These are phyloP conservation scores for Amesomyces nigricolor DNA, from an alignment of 2,329 filamentous ascomycete species.

Conservation along the genomic window DNA sequence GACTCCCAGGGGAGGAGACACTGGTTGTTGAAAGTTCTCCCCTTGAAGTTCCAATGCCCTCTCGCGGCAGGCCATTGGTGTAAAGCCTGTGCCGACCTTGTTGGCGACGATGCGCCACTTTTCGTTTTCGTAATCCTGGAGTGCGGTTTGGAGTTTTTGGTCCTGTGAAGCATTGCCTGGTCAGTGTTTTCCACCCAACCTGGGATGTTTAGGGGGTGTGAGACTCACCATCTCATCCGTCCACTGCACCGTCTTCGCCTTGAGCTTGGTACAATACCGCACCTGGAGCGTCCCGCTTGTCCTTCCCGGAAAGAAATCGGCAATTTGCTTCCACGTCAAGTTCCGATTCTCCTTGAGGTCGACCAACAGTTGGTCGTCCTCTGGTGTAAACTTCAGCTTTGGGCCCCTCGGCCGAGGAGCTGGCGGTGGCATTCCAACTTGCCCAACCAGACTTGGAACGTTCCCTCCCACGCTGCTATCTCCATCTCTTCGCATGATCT, in stretches of 20 bases:
- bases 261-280: slow-evolving; percentile 89
- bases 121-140: slow-evolving; percentile 83
- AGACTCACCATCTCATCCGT: slow-evolving; percentile 79
- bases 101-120: slow-evolving; percentile 89
- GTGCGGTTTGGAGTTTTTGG: slow-evolving; percentile 67
- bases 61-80: slow-evolving; percentile 79
- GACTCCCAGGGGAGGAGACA: slow-evolving; percentile 43
- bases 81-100: slow-evolving; percentile 87
- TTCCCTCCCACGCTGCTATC: slow-evolving; percentile 43
- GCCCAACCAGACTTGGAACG: slow-evolving; percentile 79
- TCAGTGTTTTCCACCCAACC: background rate
- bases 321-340: slow-evolving; percentile 95
- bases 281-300: slow-evolving; percentile 90
- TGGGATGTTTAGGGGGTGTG: background rate
- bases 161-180: slow-evolving; percentile 46
- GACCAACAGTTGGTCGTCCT: slow-evolving; percentile 82
- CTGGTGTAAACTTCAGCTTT: slow-evolving; percentile 89
- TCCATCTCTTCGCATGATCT: slow-evolving; percentile 58
- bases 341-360: slow-evolving; percentile 93
- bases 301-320: slow-evolving; percentile 88
- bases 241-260: slow-evolving; percentile 90
- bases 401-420: slow-evolving; percentile 76
- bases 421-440: slow-evolving; percentile 79
- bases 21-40: slow-evolving; percentile 50
- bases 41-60: slow-evolving; percentile 60